Conservation (phyloP, 345 rosid genomes). For the Limnanthes douglasii region DNA sequence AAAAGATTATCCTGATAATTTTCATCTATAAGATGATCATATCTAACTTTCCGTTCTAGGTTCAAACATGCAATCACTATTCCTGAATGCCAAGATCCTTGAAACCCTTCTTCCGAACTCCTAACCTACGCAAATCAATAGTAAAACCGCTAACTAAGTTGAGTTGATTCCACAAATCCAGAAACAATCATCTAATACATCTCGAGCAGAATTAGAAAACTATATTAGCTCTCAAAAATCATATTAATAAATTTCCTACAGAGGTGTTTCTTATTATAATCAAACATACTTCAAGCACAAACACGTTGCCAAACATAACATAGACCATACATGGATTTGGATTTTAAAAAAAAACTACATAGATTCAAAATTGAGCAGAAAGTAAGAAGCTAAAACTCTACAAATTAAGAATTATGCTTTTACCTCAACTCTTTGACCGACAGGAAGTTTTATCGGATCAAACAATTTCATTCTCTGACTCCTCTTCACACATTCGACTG, state of each 20-base stretch:
- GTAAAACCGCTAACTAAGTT: too few relatives aligned
- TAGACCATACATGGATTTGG: too few relatives aligned
- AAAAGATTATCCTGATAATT: constrained; percentile 22
- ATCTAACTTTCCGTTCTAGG: constrained; percentile 17
- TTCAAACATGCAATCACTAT: constrained; percentile 16
- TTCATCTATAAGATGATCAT: constrained; percentile 36
- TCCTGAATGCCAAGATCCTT: constrained; percentile 69
- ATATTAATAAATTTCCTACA: too few relatives aligned
- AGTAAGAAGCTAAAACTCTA: neutral
- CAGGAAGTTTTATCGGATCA: constrained; percentile 17
- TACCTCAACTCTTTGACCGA: constrained; percentile 17
- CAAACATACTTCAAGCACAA: too few relatives aligned
- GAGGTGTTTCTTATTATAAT: too few relatives aligned
- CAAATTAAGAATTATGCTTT: neutral
- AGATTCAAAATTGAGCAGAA: neutral
- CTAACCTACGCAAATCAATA: constrained; percentile 51
- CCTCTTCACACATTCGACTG: too few relatives aligned
- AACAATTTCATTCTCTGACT: too few relatives aligned
- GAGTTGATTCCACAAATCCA: too few relatives aligned
- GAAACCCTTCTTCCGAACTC: constrained; percentile 61
- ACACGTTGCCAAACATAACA: too few relatives aligned
- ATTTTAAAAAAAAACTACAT: neutral
- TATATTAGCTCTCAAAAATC: too few relatives aligned
- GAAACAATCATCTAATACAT: too few relatives aligned
- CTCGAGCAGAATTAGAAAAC: too few relatives aligned